Percentiles rank a stretch among this genome's conserved stretches.
Evolutionary conservation across 805 yeast species (phyloP).

Genomic region (Aciculoconidium aculeatum): DNA sequence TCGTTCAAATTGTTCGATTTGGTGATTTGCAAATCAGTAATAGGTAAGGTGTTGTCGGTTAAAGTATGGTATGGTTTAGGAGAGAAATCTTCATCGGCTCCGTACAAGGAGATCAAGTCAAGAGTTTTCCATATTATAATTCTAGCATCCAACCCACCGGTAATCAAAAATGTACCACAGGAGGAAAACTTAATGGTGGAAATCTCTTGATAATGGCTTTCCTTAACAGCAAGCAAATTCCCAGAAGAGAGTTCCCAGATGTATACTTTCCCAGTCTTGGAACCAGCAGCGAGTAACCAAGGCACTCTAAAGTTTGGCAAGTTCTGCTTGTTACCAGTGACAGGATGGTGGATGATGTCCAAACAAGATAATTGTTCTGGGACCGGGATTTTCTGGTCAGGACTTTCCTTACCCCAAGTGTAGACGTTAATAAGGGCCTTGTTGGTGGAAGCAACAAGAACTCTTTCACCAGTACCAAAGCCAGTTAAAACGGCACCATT

Average conservation of each 20-base stretch:
- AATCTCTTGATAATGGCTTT: conserved; percentile 79
- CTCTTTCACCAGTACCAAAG: conserved; percentile 41
- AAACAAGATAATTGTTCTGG: conserved; percentile 73
- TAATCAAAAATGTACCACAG: conserved; percentile 59
- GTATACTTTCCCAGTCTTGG: conserved; percentile 69
- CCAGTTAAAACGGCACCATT: conserved; percentile 46
- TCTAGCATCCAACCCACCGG: conserved; percentile 81
- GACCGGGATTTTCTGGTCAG: conserved; percentile 74
- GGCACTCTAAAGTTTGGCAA: conserved; percentile 45
- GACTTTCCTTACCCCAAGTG: conserved; percentile 61
- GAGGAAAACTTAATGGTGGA: conserved; percentile 51
- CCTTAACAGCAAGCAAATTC: conserved; percentile 59
- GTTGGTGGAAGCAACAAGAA: conserved; percentile 60
- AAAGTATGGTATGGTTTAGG: conserved; percentile 54
- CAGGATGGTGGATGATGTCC: conserved; percentile 34
- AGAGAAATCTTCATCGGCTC: conserved; percentile 22
- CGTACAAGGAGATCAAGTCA: conserved; percentile 45
- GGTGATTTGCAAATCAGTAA: conserved; percentile 42
- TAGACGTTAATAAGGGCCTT: conserved; percentile 76
- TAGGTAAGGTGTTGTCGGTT: conserved; percentile 55
- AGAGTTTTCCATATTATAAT: conserved; percentile 65
- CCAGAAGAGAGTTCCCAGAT: conserved; percentile 87
- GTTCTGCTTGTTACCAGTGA: conserved; percentile 15
- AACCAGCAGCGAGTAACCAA: conserved; percentile 68
- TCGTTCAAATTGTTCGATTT: conserved; percentile 54